phyloP scores from a whole-genome alignment of 2,329 filamentous ascomycete genomes.

The Microsporum audouinii region DNA sequence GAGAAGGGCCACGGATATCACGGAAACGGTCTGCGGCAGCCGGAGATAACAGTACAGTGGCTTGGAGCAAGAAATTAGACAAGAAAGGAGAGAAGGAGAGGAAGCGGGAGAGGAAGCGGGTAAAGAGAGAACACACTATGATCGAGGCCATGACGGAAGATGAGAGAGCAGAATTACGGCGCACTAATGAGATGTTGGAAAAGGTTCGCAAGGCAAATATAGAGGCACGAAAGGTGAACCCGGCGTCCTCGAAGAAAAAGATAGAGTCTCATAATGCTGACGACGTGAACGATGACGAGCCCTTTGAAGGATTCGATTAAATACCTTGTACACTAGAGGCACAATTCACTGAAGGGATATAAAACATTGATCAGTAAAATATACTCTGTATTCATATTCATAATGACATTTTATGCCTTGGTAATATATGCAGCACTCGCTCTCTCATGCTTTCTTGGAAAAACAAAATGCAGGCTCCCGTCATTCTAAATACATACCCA shows the following conservation, averaged over 20 bases:
- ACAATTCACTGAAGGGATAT: too few relatives aligned
- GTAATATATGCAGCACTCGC: background rate
- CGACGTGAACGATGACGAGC: conserved; percentile 31
- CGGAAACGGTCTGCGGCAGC: conserved; percentile 44
- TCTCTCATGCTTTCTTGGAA: background rate
- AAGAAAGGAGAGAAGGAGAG: conserved; percentile 51
- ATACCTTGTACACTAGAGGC: background rate
- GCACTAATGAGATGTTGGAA: conserved; percentile 54
- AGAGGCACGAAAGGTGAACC: background rate
- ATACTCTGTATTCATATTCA: background rate
- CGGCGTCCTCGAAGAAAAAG: conserved; percentile 6
- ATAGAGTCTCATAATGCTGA: conserved; percentile 14
- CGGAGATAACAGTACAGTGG: conserved; percentile 40
- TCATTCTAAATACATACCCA: background rate
- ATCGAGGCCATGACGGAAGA: conserved; percentile 57
- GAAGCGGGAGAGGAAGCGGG: conserved; percentile 53
- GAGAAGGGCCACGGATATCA: conserved; percentile 27
- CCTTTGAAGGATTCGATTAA: conserved; percentile 49
- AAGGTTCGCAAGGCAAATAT: conserved; percentile 50
- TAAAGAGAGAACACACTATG: conserved; percentile 52
- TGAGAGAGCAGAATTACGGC: conserved; percentile 51
- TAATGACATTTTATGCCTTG: background rate
- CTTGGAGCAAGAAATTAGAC: conserved; percentile 63
- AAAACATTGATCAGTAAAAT: background rate
- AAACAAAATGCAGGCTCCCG: conserved; percentile 1